Base-by-base conservation (phyloP, 2,329 filamentous ascomycete species). In the Claviceps monticola region DNA sequence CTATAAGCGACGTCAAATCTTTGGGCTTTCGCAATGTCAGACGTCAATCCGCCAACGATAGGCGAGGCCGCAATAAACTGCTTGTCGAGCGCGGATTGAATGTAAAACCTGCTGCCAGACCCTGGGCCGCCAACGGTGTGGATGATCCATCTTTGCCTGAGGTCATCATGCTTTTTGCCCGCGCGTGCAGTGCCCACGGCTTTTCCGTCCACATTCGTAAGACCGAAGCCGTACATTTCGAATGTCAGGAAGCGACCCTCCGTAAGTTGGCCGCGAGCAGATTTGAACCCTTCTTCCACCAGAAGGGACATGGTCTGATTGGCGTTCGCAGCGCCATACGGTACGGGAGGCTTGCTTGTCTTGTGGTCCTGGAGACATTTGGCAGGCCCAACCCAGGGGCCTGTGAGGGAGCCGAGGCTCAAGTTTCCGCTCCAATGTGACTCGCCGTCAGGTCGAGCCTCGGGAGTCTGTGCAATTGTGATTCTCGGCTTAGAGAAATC, bases 301-400 rank as follows among this genome's bases (percentile, higher is more conserved):
- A 66, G 79, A 66, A 94, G 87, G 73, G 93, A 93, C 60, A 95
- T 84, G 66, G 94, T 86, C 71, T 94, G 76, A 62, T 94, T 94
- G 58, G 82, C 82, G 29, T 58, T 58, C 9, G 29, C 21, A 2
- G 29, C 19, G 4, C 56, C 56, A n/a, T 54, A 56, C 4, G 56
- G 56, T 5, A 58, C 45, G 0, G 52, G 53, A 0, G 55, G 56
- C 11, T 50, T 50, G 44, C 51, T 48, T 2, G 45, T 37, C 36
- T 23, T 41, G 42, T 55, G 39, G 34, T 57, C 52, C 19, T 51
- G 39, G 4, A 56, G 53, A 43, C 56, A 58, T n/a, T 42, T 54
- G 5, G 56, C 55, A 5, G 55, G 52, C 2, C 56, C 55, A 7
- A 56, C 54, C 55, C 56, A 58, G 4, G 55, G 54, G 4, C 55